Evolutionary conservation across 2,329 filamentous ascomycete species (phyloP).

Genomic region (Lojkania enalia): DNA sequence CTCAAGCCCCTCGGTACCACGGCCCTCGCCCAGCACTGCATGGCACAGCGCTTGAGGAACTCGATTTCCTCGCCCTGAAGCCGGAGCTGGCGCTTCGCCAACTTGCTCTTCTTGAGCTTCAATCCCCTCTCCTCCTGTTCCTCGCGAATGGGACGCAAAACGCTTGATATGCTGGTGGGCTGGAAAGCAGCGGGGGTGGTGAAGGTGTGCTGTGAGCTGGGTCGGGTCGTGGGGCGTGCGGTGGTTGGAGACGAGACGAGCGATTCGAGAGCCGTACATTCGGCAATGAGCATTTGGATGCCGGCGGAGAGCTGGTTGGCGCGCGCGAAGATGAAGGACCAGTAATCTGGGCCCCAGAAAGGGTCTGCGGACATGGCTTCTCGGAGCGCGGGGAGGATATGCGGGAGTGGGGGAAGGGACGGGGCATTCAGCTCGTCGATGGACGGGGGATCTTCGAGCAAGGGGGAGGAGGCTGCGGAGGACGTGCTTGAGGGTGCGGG

Average conservation of each 20-base stretch:
- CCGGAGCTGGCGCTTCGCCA: conserved; percentile 51
- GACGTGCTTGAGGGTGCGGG: conserved; percentile 14
- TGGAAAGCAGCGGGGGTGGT: conserved; percentile 16
- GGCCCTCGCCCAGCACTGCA: conserved; percentile 48
- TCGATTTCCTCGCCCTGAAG: conserved; percentile 50
- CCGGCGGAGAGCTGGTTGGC: conserved; percentile 48
- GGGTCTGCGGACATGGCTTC: conserved; percentile 46
- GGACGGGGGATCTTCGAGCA: conserved; percentile 13
- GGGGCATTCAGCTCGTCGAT: conserved; percentile 3
- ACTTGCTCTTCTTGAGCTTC: conserved; percentile 43
- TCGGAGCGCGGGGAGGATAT: conserved; percentile 49
- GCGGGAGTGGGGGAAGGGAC: conserved; percentile 37
- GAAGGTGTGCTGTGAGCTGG: conserved; percentile 26
- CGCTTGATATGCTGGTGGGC: conserved; percentile 20
- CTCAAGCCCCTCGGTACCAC: conserved; percentile 31
- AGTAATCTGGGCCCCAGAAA: conserved; percentile 51
- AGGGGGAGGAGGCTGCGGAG: conserved; percentile 16
- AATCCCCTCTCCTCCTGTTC: conserved; percentile 28
- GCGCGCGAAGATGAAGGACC: conserved; percentile 49
- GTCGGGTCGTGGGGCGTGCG: conserved; percentile 20
- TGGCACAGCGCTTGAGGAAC: conserved; percentile 47
- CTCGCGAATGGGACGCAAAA: conserved; percentile 9
- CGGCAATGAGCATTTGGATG: conserved; percentile 52
- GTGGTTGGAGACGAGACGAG: conserved; percentile 40
- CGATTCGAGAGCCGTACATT: conserved; percentile 48